These are phyloP conservation scores for Avena eriantha DNA, from an alignment of 176 grass and related monocot genomes.

Conservation along the genomic window DNA sequence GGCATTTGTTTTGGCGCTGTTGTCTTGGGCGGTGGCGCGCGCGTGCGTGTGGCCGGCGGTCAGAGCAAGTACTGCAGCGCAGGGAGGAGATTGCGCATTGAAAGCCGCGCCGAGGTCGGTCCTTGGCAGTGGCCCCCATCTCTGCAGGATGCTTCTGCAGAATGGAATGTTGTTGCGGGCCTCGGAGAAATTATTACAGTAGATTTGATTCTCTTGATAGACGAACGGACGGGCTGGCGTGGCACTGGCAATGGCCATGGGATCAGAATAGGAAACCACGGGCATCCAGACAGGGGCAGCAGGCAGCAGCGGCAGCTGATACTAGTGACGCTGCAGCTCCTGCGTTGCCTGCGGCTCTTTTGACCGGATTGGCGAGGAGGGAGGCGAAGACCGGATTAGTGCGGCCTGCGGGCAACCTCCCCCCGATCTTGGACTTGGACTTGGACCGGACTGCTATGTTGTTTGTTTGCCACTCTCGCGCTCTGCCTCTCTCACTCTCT, in stretches of 20 bases:
- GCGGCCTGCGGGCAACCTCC: no score
- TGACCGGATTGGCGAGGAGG: conserved; percentile 49
- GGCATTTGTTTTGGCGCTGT: not conserved
- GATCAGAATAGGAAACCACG: conserved; percentile 26
- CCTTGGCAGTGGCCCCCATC: not conserved
- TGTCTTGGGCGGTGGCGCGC: not conserved
- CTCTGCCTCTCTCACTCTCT: not conserved
- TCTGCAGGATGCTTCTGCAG: conserved; percentile 51
- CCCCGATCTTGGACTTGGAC: not conserved
- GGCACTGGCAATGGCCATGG: not conserved
- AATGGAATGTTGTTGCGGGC: conserved; percentile 62
- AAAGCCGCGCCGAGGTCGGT: conserved; percentile 39
- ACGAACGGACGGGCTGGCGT: not conserved
- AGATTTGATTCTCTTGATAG: not conserved
- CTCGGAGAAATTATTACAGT: not conserved
- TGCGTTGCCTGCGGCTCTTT: conserved; percentile 35
- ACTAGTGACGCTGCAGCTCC: not conserved
- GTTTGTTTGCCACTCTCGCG: conserved; percentile 10
- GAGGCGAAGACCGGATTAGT: not conserved
- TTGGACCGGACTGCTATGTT: conserved; percentile 49
- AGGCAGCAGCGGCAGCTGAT: not conserved
- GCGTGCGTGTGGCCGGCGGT: not conserved
- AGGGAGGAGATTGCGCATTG: conserved; percentile 46
- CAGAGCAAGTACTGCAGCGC: conserved; percentile 54
- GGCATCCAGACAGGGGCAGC: not conserved